Percentiles rank a stretch among this genome's conserved stretches.
These are phyloP conservation scores for Xylariaceae sp. DNA, from an alignment of 2,329 filamentous ascomycete species.

Conservation along the genomic window DNA sequence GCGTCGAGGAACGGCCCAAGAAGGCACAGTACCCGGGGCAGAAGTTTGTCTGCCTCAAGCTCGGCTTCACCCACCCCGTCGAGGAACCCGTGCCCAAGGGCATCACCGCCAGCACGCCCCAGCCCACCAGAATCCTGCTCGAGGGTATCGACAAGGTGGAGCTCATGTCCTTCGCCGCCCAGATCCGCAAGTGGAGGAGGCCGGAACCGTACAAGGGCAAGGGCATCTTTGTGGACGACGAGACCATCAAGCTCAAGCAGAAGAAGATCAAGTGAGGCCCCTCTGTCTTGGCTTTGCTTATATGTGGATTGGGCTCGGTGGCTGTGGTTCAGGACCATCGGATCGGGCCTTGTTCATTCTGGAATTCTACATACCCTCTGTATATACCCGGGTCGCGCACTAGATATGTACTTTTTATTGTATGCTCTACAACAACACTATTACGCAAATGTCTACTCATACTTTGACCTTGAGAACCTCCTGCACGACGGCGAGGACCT, in stretches of 20 bases:
- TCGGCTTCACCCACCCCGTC: slow-evolving; percentile 94
- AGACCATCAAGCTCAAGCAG: slow-evolving; percentile 96
- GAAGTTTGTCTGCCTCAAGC: slow-evolving; percentile 87
- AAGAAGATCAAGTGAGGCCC: slow-evolving; percentile 83
- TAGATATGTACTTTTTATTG: slow-evolving; percentile 26
- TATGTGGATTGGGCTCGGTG: neutral
- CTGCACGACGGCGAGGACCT: slow-evolving; percentile 79
- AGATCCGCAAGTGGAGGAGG: slow-evolving; percentile 81
- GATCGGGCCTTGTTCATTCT: slow-evolving; percentile 5
- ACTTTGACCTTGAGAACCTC: slow-evolving; percentile 61
- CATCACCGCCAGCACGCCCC: slow-evolving; percentile 81
- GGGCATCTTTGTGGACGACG: slow-evolving; percentile 96
- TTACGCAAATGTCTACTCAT: slow-evolving; percentile 19
- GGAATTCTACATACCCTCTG: slow-evolving; percentile 26
- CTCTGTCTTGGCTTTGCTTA: slow-evolving; percentile 13
- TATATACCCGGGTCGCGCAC: slow-evolving; percentile 25
- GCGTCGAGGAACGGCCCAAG: slow-evolving; percentile 71
- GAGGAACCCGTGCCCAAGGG: slow-evolving; percentile 81
- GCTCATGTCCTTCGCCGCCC: slow-evolving; percentile 87
- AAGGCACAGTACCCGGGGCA: slow-evolving; percentile 78
- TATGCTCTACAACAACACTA: slow-evolving; percentile 11
- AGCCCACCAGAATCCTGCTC: slow-evolving; percentile 86
- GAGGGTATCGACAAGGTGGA: slow-evolving; percentile 84
- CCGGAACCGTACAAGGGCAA: slow-evolving; percentile 99
- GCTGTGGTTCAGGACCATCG: slow-evolving; percentile 8